A percentile compares a stretch with the other conserved stretches of the same genome.
phyloP scores from a whole-genome alignment of 441 rosid species.

The Adansonia rubrostipa region DNA sequence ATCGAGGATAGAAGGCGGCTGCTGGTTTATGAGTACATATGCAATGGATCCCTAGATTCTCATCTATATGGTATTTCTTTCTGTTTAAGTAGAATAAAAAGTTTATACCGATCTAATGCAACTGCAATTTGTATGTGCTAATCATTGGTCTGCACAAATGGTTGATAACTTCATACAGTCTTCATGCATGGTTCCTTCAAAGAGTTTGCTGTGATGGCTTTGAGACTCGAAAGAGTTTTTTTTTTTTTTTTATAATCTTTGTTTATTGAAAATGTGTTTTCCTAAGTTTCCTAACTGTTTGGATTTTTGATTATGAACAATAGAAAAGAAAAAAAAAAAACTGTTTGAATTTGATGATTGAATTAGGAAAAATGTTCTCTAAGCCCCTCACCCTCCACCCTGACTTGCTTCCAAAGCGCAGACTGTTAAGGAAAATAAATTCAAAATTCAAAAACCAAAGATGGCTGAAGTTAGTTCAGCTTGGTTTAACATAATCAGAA shows the following conservation, averaged over 20 bases:
- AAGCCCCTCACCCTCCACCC: not conserved
- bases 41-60: slow-evolving; percentile 94
- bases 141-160: not conserved
- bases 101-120: slow-evolving; percentile 4
- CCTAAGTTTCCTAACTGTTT: not conserved
- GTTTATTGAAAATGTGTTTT: not conserved
- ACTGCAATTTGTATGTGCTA: not conserved
- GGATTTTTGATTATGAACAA: not conserved
- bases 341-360: not conserved
- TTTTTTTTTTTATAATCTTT: not conserved
- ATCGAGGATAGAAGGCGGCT: slow-evolving; percentile 93
- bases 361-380: not conserved
- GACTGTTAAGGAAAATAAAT: not conserved
- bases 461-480: not conserved
- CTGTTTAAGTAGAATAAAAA: not conserved
- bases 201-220: slow-evolving; percentile 10
- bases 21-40: slow-evolving; percentile 93
- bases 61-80: slow-evolving; percentile 83
- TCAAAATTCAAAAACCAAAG: not conserved
- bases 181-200: not conserved
- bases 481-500: not conserved
- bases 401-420: not conserved
- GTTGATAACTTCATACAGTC: not conserved
- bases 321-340: too few species aligned
- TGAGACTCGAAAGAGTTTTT: not conserved